Evolutionary conservation across 2,329 filamentous ascomycete genomes (phyloP).

Genomic region (Fusarium sp.): DNA sequence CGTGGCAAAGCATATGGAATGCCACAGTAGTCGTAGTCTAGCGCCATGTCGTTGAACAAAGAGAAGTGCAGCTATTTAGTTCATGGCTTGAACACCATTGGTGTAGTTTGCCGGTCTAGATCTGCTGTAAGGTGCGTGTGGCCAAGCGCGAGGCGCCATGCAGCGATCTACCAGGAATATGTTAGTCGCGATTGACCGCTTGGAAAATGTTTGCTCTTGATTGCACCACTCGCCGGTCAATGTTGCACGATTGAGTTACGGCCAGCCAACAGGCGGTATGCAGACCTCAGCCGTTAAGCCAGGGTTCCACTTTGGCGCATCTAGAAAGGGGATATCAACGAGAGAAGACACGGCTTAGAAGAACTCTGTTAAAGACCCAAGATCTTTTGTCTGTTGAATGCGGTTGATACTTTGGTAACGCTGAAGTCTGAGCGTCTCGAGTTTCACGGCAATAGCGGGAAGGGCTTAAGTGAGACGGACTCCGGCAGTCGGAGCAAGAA

Average conservation of each 20-base stretch:
- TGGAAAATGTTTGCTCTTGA: slow-evolving; percentile 17
- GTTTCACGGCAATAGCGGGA: slow-evolving; percentile 30
- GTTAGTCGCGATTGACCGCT: slow-evolving; percentile 16
- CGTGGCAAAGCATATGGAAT: slow-evolving; percentile 32
- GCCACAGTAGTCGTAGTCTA: neutral
- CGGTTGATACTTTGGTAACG: neutral
- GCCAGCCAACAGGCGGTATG: slow-evolving; percentile 39
- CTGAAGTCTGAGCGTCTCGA: slow-evolving; percentile 9
- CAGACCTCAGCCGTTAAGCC: slow-evolving; percentile 29
- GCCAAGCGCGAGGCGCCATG: slow-evolving; percentile 1
- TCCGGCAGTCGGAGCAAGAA: slow-evolving; percentile 1
- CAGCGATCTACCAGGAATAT: neutral
- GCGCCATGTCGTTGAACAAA: slow-evolving; percentile 18
- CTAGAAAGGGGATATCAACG: slow-evolving; percentile 11
- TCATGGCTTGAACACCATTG: neutral
- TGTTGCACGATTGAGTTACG: slow-evolving; percentile 28
- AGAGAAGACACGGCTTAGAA: neutral
- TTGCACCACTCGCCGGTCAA: slow-evolving; percentile 1
- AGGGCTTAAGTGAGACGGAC: slow-evolving; percentile 31
- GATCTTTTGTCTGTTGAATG: slow-evolving; percentile 4
- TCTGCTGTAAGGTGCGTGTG: slow-evolving; percentile 16
- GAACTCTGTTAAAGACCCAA: neutral
- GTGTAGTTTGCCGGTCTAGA: slow-evolving; percentile 10
- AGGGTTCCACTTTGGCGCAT: slow-evolving; percentile 33
- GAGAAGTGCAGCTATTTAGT: neutral